A percentile compares a stretch with the other conserved stretches of the same genome.
Conservation (phyloP, 768 basidiomycete genomes). For the Lactarius hatsudake region DNA sequence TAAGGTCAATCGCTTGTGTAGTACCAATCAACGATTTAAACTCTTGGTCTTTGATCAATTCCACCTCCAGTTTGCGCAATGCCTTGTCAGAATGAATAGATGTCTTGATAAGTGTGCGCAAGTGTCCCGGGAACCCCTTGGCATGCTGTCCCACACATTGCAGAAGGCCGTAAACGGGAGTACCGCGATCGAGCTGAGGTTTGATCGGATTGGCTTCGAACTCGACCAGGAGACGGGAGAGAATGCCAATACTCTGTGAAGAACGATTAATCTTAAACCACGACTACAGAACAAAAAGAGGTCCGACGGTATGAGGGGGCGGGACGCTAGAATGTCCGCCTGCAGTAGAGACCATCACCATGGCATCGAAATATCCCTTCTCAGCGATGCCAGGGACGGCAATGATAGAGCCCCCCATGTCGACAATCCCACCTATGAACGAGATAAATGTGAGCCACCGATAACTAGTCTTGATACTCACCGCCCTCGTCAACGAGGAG, state of each 20-base stretch:
- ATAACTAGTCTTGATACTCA: conserved; percentile 33
- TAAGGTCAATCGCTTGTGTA: conserved; percentile 39
- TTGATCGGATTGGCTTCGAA: conserved; percentile 21
- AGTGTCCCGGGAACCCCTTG: conserved; percentile 35
- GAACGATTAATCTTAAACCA: background rate
- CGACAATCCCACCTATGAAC: conserved; percentile 46
- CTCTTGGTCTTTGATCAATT: conserved; percentile 30
- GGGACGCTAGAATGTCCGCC: conserved; percentile 90
- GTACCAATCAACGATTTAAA: conserved; percentile 36
- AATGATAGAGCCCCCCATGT: conserved; percentile 52
- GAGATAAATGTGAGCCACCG: background rate
- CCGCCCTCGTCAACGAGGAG: conserved; percentile 89
- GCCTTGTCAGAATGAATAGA: conserved; percentile 33
- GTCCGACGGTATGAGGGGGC: conserved; percentile 68
- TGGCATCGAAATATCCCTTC: conserved; percentile 67
- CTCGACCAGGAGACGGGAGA: conserved; percentile 42
- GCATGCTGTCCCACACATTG: conserved; percentile 46
- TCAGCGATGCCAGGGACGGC: conserved; percentile 67
- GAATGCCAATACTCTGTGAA: conserved; percentile 64
- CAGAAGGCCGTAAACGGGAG: conserved; percentile 36
- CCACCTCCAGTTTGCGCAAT: conserved; percentile 37
- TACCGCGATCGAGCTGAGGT: conserved; percentile 34
- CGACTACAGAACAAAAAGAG: no score
- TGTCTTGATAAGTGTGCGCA: conserved; percentile 33
- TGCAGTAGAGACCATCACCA: conserved; percentile 59